Conservation (phyloP, 768 basidiomycete genomes). For the Leccinum barrowsii region DNA sequence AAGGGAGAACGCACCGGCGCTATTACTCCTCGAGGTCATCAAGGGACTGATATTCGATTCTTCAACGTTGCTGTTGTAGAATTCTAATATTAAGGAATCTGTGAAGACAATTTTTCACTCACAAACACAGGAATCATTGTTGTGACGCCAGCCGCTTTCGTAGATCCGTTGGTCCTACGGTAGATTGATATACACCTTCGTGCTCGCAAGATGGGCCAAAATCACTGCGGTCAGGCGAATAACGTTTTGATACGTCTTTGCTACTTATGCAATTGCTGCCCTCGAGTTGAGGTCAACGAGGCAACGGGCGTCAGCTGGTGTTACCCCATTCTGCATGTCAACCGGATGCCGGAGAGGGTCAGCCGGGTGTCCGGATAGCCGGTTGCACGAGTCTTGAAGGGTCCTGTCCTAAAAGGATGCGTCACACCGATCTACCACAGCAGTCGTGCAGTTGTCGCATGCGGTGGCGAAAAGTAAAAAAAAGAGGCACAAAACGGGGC, state of each 20-base stretch:
- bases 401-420: not conserved
- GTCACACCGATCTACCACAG: not conserved
- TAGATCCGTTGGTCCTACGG: not conserved
- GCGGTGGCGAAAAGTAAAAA: not conserved
- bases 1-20: not conserved
- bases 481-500: not conserved
- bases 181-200: not conserved
- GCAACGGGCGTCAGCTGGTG: not conserved
- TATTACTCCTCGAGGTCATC: conserved; percentile 4
- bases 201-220: not conserved
- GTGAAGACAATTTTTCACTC: not conserved
- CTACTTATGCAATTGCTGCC: not conserved
- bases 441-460: not conserved
- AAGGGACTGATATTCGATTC: not conserved
- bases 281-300: not conserved
- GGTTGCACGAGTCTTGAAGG: not conserved
- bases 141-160: not conserved
- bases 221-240: not conserved
- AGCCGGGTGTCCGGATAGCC: not conserved
- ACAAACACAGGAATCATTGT: not conserved
- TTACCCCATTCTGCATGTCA: not conserved
- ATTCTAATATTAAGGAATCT: not conserved
- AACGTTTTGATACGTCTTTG: not conserved
- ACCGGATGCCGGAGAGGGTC: not conserved
- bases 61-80: not conserved